Evolutionary conservation across 495 filamentous ascomycete genomes (phyloP), one percentile per base, ranked within the genome.

Genomic region (Ramalina intermedia): DNA sequence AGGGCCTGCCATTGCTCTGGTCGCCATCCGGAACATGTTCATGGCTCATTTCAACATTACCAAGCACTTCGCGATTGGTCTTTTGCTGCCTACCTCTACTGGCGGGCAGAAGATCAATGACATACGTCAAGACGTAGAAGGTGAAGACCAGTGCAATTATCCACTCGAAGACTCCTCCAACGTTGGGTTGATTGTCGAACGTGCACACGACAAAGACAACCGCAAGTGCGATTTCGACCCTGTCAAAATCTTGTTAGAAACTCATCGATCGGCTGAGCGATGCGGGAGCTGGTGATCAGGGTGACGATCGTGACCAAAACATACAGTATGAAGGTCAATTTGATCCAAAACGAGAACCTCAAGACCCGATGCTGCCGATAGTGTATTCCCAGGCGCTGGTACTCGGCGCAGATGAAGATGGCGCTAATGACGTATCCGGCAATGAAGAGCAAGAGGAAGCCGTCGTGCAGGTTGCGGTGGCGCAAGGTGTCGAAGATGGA

Each of bases 131-230:
- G 38, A 94, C 69, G 63, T 93, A 96, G 57, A 86, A 83, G 9
- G 82, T 88, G 67, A 94, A 98, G 52, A 96, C 70, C 55, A 96
- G 80, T 20, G 88, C 81, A 52, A 98, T 82, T 46, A 81, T 66
- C 57, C 57, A 60, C 20, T 76, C 52, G 27, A 85, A 59, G 14
- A 82, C 67, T 0, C 80, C 80, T 14, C 70, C 78, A 1, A 65
- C 51, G 60, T 84, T 75, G 51, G 72, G 68, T 46, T 66, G 51
- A 1, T 43, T 18, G n/a, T 47, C 60, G 37, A 64, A 65, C 24
- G 59, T 66, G 53, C 65, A 65, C 3, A 68, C 56, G 3, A 69
- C 70, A 53, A 84, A 83, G 38, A 64, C 76, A 61, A 87, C 77
- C 1, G 84, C 84, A 0, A 96, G 76, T 2, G 65, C 69, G 35